phyloP scores from a whole-genome alignment of 139 green algal species.

The Axilococcus clingmanii region DNA sequence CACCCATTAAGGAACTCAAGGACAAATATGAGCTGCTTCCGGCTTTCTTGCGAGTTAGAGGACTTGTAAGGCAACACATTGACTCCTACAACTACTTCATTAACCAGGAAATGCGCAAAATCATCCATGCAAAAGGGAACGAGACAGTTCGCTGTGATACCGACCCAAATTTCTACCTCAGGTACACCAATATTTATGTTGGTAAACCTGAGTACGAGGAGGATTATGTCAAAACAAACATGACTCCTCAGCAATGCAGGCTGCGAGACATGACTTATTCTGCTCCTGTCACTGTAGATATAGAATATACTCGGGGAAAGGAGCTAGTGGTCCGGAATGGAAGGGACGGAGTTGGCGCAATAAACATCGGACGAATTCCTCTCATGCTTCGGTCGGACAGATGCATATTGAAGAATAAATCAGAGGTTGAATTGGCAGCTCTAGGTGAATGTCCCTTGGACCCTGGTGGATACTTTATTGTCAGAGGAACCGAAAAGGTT shows the following conservation, averaged over 20 bases:
- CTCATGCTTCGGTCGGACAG: slow-evolving; percentile 93
- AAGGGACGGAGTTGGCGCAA: slow-evolving; percentile 50
- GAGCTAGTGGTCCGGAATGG: slow-evolving; percentile 81
- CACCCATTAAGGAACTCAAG: slow-evolving; percentile 67
- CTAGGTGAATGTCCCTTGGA: slow-evolving; percentile 95
- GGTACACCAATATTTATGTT: slow-evolving; percentile 91
- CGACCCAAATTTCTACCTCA: slow-evolving; percentile 98
- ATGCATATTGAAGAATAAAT: slow-evolving; percentile 71
- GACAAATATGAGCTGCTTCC: slow-evolving; percentile 95
- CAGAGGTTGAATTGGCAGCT: slow-evolving; percentile 74
- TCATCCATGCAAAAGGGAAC: slow-evolving; percentile 91
- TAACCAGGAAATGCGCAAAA: slow-evolving; percentile 94
- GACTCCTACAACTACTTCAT: slow-evolving; percentile 99
- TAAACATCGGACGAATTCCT: slow-evolving; percentile 90
- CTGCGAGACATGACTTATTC: slow-evolving; percentile 94
- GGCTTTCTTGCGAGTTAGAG: slow-evolving; percentile 81
- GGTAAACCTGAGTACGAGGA: slow-evolving; percentile 82
- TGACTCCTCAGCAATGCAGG: slow-evolving; percentile 95
- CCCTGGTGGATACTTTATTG: slow-evolving; percentile 96
- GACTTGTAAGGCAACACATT: slow-evolving; percentile 89
- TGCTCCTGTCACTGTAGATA: slow-evolving; percentile 91
- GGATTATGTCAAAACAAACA: slow-evolving; percentile 72
- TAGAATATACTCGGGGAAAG: slow-evolving; percentile 95
- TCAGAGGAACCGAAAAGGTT: slow-evolving; percentile 88
- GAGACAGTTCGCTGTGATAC: slow-evolving; percentile 87